A percentile compares a stretch with the other conserved stretches of the same genome.
Conservation (phyloP, 208 protist species). For the Leishmania tropica region DNA sequence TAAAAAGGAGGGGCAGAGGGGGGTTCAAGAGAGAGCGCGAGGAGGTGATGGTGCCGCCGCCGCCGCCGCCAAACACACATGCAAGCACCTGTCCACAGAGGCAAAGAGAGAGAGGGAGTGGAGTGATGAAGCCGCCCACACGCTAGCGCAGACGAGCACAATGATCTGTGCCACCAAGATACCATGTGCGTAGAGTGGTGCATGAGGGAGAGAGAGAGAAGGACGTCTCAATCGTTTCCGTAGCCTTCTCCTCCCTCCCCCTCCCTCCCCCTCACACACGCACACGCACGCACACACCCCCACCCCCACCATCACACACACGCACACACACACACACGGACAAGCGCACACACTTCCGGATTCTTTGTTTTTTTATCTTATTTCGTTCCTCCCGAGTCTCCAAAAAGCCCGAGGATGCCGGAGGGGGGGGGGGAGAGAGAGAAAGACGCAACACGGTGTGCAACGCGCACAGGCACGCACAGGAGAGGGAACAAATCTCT, state of each 20-base stretch:
- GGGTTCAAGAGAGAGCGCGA: neutral
- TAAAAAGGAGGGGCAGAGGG: neutral
- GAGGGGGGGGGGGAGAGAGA: neutral
- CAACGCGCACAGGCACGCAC: neutral
- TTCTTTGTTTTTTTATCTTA: neutral
- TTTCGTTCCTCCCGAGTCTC: neutral
- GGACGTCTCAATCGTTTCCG: neutral
- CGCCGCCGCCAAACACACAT: neutral
- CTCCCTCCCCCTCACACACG: neutral
- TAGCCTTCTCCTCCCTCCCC: neutral
- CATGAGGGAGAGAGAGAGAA: neutral
- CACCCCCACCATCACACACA: no score
- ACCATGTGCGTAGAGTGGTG: neutral
- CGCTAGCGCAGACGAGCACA: neutral
- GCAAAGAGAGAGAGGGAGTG: no score
- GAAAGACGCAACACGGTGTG: neutral
- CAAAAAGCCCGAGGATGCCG: neutral
- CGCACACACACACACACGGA: no score
- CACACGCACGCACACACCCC: no score
- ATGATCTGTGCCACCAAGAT: neutral
- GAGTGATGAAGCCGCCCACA: neutral
- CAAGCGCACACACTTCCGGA: neutral
- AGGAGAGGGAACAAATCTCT: neutral
- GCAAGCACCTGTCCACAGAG: no score
- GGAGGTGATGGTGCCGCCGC: neutral